Conservation (phyloP, 202 grass and related monocot genomes). For the Carex arenaria region DNA sequence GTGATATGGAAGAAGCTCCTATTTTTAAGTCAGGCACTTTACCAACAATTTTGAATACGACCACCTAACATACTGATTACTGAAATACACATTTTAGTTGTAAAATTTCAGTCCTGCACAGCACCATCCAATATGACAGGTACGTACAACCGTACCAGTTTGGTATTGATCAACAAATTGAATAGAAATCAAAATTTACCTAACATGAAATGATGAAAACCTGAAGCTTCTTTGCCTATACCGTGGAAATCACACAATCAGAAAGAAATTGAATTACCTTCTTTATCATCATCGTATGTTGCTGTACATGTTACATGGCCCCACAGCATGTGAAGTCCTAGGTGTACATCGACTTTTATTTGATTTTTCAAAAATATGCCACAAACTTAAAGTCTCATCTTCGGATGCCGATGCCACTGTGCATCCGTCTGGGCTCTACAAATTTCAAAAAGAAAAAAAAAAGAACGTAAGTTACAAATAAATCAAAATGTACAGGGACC, state of each 20-base stretch:
- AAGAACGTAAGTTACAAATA: not conserved
- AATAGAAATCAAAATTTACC: too few relatives aligned
- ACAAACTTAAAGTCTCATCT: slow-evolving; percentile 36
- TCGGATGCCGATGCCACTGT: slow-evolving; percentile 24
- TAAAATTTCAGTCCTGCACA: too few relatives aligned
- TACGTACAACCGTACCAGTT: too few relatives aligned
- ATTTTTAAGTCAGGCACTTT: too few relatives aligned
- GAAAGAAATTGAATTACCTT: not conserved
- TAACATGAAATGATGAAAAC: not conserved
- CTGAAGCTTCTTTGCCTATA: not conserved
- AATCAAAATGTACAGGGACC: not conserved
- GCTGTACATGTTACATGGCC: slow-evolving; percentile 12
- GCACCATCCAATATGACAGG: too few relatives aligned
- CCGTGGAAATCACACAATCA: not conserved
- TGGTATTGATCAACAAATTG: too few relatives aligned
- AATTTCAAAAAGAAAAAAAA: not conserved
- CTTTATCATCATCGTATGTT: not conserved
- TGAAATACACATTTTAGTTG: too few relatives aligned
- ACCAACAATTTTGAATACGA: too few relatives aligned
- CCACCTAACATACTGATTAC: too few relatives aligned
- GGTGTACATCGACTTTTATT: not conserved
- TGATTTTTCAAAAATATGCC: slow-evolving; percentile 40
- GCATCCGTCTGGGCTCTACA: slow-evolving; percentile 3
- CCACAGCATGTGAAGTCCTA: not conserved
- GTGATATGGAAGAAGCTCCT: too few relatives aligned